A percentile compares a stretch with the other conserved stretches of the same genome.
These are phyloP conservation scores for Moelleriella libera DNA, from an alignment of 2,329 filamentous ascomycete genomes.

Conservation along the genomic window DNA sequence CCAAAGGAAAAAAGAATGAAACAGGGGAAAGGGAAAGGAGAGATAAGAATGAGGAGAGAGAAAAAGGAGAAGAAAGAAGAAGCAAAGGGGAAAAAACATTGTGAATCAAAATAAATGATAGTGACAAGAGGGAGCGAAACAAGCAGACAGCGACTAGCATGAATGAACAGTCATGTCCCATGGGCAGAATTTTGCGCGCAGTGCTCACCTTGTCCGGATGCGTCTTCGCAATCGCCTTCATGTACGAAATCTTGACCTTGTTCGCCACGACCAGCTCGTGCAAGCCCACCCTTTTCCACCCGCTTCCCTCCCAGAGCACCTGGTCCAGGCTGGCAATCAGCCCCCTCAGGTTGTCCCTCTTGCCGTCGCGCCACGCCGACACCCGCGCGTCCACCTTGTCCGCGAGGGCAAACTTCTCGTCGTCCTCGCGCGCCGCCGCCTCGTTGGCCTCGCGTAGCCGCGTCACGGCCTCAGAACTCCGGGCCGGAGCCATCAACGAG, in stretches of 20 bases:
- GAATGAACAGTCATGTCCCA: no score
- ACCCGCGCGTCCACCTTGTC: constrained; percentile 77
- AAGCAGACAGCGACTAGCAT: no score
- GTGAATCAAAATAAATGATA: no score
- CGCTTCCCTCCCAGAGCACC: constrained; percentile 81
- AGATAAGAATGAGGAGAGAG: no score
- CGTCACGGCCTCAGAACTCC: constrained; percentile 63
- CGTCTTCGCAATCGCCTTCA: constrained; percentile 98
- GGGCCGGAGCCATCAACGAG: constrained; percentile 26
- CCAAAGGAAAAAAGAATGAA: no score
- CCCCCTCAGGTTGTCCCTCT: constrained; percentile 82
- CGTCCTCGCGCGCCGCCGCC: constrained; percentile 73
- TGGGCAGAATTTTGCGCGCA: not conserved
- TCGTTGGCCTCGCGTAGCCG: constrained; percentile 72
- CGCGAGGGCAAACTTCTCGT: constrained; percentile 80
- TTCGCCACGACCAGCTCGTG: constrained; percentile 83
- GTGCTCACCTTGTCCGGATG: constrained; percentile 88
- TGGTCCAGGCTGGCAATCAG: constrained; percentile 74
- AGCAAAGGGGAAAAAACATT: no score
- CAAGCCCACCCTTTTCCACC: constrained; percentile 95
- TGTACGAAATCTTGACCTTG: constrained; percentile 94
- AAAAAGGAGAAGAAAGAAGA: no score
- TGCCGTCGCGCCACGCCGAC: constrained; percentile 73
- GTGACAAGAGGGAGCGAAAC: no score
- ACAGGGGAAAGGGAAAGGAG: no score